A percentile compares a stretch with the other conserved stretches of the same genome.
Evolutionary conservation across 2,329 filamentous ascomycete genomes (phyloP).

Genomic region (Aciculosporium take): DNA sequence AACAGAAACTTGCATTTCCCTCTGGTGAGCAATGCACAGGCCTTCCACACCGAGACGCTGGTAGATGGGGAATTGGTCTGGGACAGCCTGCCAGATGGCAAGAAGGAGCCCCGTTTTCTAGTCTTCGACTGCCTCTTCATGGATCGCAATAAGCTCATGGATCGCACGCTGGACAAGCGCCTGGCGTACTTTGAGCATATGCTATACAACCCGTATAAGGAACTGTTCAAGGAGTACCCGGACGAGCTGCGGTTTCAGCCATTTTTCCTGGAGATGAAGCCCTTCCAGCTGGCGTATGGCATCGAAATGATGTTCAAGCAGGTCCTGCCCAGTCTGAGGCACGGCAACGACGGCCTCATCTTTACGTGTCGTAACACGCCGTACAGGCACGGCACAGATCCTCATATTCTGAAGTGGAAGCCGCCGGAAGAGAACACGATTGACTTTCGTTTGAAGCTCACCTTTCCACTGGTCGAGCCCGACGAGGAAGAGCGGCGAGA

Average conservation of each 20-base stretch:
- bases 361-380: constrained; percentile 86
- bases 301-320: constrained; percentile 86
- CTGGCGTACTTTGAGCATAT: constrained; percentile 72
- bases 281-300: constrained; percentile 77
- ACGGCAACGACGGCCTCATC: constrained; percentile 93
- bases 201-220: constrained; percentile 57
- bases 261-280: constrained; percentile 77
- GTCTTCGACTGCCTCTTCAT: constrained; percentile 88
- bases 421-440: constrained; percentile 89
- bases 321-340: constrained; percentile 67
- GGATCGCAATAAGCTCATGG: constrained; percentile 61
- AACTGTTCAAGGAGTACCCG: constrained; percentile 50
- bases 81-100: constrained; percentile 57
- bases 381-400: constrained; percentile 83
- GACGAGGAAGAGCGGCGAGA: constrained; percentile 54
- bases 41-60: constrained; percentile 67
- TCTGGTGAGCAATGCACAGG: constrained; percentile 44
- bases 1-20: constrained; percentile 66
- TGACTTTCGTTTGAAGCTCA: constrained; percentile 70
- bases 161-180: constrained; percentile 73
- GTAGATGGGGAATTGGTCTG: constrained; percentile 89
- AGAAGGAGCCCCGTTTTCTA: constrained; percentile 61
- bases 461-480: constrained; percentile 59
- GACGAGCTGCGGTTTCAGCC: constrained; percentile 55
- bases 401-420: constrained; percentile 96